Base-by-base conservation (phyloP, 345 rosid species). In the Euclidium syriacum region DNA sequence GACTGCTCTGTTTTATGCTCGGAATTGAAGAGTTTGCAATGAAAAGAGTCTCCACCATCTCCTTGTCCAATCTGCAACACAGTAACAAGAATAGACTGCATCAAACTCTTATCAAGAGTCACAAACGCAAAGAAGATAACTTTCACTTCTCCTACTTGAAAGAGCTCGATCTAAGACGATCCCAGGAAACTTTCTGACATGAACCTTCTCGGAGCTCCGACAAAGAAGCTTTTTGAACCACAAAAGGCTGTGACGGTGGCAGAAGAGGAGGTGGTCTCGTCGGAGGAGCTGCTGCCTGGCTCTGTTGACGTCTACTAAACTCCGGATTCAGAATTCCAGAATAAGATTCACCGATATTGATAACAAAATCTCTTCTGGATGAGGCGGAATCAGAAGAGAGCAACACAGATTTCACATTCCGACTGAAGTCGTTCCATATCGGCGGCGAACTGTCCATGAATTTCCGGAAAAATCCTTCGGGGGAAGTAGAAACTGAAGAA, bases 131-230 rank as follows among this genome's bases (percentile, higher is more conserved):
- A 41, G 36, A 34, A 22, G 17, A 24, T 10, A 32, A 17, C 24
- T 4, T 26, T 36, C 20, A 36, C 36, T 35, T 30, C 11, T 51
- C 90, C 66, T 81, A 87, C 97, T 83, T 83, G 19, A 83, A 76
- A n/a, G 97, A 90, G 74, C 88, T 86, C 4, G 91, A 79, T 58
- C 83, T 72, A 68, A 90, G 80, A 17, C 83, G 87, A 65, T 84
- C 96, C 92, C 96, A 85, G 24, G 78, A 88, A 86, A 79, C 86
- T 76, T 85, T 83, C 57, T 85, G 86, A 88, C 92, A 29, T 81
- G 90, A 54, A 82, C 56, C 19, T 86, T 69, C 83, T 83, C 8
- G 80, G 81, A 20, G 26, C 11, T 43, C 68, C 12, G 63, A 26
- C 15, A 29, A 39, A 4, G 43, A 53, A 29, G 35, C 56, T 2